Percentiles rank a stretch among this genome's conserved stretches.
Conservation (phyloP, 371 early-diverging fungal species). For the Coelomomyces lativittatus region DNA sequence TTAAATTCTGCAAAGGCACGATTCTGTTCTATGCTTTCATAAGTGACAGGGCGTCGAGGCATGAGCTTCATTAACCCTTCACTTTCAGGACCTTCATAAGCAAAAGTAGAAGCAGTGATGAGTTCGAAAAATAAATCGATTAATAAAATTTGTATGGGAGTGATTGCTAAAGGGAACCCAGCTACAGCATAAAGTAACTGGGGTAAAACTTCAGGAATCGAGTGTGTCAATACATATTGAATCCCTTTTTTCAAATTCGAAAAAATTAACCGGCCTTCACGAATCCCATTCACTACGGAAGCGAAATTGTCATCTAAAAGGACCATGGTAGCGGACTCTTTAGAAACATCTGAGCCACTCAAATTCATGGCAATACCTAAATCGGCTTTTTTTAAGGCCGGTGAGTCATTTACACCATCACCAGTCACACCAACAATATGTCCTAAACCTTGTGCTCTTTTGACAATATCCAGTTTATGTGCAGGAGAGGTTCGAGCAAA, state of each 20-base stretch:
- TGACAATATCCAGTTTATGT: slow-evolving; percentile 75
- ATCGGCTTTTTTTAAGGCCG: slow-evolving; percentile 88
- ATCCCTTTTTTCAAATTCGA: slow-evolving; percentile 83
- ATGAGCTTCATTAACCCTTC: slow-evolving; percentile 62
- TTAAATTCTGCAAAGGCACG: slow-evolving; percentile 2
- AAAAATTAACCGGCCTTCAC: slow-evolving; percentile 86
- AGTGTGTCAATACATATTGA: slow-evolving; percentile 76
- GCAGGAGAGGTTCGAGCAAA: slow-evolving; percentile 80
- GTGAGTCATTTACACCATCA: slow-evolving; percentile 71
- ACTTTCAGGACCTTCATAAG: slow-evolving; percentile 79
- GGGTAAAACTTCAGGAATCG: slow-evolving; percentile 62
- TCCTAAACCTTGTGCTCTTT: slow-evolving; percentile 56
- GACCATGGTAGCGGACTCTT: slow-evolving; percentile 94
- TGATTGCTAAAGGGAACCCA: slow-evolving; percentile 68
- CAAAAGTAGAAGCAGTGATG: slow-evolving; percentile 64
- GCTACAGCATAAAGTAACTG: slow-evolving; percentile 65
- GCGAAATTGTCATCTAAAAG: slow-evolving; percentile 88
- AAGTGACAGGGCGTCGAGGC: slow-evolving; percentile 75
- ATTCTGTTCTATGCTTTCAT: slow-evolving; percentile 26
- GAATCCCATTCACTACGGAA: slow-evolving; percentile 65
- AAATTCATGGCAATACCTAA: slow-evolving; percentile 92
- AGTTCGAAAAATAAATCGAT: slow-evolving; percentile 87
- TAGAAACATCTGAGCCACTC: slow-evolving; percentile 83
- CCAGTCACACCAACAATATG: slow-evolving; percentile 87
- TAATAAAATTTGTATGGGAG: slow-evolving; percentile 65